Conservation (phyloP, 1,284 basidiomycete species). For the Apiotrichum gamsii region DNA sequence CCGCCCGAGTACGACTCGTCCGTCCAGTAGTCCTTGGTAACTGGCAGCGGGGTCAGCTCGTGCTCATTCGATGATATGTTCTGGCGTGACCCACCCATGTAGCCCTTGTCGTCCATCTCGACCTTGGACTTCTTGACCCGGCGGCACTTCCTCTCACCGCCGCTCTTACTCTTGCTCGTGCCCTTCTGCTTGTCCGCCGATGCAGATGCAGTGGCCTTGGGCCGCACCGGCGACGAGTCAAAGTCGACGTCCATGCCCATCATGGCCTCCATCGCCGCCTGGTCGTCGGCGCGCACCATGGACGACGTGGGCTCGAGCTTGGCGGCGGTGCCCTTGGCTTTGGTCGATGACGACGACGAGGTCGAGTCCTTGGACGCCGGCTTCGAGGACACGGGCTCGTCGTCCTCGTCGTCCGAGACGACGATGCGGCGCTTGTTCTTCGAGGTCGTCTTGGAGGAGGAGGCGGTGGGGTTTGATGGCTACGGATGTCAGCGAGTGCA, state of each 20-base stretch:
- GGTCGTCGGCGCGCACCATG: constrained; percentile 32
- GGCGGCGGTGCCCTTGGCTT: constrained; percentile 6
- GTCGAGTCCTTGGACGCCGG: neutral
- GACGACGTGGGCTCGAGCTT: constrained; percentile 29
- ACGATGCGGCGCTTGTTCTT: constrained; percentile 29
- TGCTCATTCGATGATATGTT: neutral
- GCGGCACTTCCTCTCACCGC: constrained; percentile 12
- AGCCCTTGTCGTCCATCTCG: constrained; percentile 38
- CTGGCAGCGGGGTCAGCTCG: constrained; percentile 14
- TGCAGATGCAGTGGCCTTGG: too few species aligned
- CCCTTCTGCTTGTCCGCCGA: neutral
- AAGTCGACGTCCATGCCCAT: constrained; percentile 40
- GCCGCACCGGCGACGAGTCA: constrained; percentile 8
- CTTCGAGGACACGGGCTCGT: constrained; percentile 15
- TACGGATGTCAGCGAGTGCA: constrained; percentile 1
- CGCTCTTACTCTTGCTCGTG: neutral
- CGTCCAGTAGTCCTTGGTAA: constrained; percentile 30
- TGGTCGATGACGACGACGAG: too few species aligned
- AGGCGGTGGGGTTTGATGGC: too few species aligned
- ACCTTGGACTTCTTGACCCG: constrained; percentile 37
- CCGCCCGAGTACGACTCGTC: constrained; percentile 31
- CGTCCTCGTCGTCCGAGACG: constrained; percentile 32
- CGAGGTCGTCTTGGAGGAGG: too few species aligned
- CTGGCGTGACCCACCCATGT: constrained; percentile 33
- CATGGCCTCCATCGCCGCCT: constrained; percentile 44